Conservation (phyloP, 768 basidiomycete genomes). For the Termitomyces sp. region DNA sequence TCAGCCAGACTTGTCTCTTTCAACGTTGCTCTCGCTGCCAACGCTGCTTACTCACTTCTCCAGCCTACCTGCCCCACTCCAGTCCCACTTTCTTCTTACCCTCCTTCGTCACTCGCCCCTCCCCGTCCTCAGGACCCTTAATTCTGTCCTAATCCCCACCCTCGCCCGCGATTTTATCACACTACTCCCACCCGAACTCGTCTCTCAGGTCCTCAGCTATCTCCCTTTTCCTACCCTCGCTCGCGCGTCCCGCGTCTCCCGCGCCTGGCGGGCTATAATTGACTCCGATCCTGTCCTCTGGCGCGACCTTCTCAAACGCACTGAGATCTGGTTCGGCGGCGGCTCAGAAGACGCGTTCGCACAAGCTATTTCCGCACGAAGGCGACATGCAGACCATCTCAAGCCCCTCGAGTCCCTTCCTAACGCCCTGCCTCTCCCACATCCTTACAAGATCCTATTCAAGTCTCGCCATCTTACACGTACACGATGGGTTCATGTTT, state of each 20-base stretch:
- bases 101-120: conserved; percentile 89
- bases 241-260: conserved; percentile 85
- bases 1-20: conserved; percentile 78
- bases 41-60: conserved; percentile 80
- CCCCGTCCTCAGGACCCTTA: conserved; percentile 85
- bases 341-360: conserved; percentile 82
- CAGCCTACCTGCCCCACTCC: conserved; percentile 72
- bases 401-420: conserved; percentile 20
- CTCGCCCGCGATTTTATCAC: conserved; percentile 94
- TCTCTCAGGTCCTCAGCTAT: conserved; percentile 82
- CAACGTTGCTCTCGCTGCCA: conserved; percentile 84
- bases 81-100: conserved; percentile 92
- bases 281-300: conserved; percentile 89
- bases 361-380: conserved; percentile 60
- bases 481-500: conserved; percentile 74
- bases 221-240: conserved; percentile 82
- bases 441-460: conserved; percentile 91
- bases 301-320: conserved; percentile 80
- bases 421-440: conserved; percentile 61
- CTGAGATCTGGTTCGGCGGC: conserved; percentile 87
- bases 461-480: conserved; percentile 83
- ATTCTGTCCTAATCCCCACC: conserved; percentile 85
- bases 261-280: conserved; percentile 87
- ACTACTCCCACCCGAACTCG: conserved; percentile 87
- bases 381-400: conserved; percentile 40